These are phyloP conservation scores for Ustilago cynodontis DNA, from an alignment of 1,284 basidiomycete genomes.

Conservation along the genomic window DNA sequence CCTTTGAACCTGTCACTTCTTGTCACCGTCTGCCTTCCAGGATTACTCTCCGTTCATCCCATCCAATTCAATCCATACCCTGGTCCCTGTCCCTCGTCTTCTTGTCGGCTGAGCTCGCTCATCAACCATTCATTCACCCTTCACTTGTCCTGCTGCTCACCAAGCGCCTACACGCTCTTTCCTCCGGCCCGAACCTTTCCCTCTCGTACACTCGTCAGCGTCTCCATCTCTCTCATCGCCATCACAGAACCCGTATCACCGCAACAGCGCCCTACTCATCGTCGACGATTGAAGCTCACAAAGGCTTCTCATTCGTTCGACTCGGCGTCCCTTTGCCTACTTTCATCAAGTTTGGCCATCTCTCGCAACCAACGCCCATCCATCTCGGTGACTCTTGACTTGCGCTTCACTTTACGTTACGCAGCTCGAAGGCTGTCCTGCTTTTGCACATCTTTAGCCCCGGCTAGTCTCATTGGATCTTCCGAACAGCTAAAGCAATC, in stretches of 20 bases:
- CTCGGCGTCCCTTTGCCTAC: not conserved
- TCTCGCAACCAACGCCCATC: not conserved
- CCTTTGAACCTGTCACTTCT: slow-evolving; percentile 22
- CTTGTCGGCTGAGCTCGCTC: not conserved
- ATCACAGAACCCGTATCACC: not conserved
- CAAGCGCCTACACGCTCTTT: not conserved
- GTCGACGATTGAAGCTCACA: not conserved
- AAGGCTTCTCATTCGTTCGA: not conserved
- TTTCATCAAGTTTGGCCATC: not conserved
- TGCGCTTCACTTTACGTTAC: not conserved
- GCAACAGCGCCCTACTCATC: not conserved
- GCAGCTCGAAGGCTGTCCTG: not conserved
- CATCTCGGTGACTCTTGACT: not conserved
- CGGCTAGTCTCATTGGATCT: not conserved
- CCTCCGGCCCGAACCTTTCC: not conserved
- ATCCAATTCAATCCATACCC: no score
- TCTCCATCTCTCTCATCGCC: not conserved
- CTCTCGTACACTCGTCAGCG: not conserved
- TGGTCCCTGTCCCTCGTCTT: not conserved
- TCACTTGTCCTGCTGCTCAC: not conserved
- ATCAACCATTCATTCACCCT: not conserved
- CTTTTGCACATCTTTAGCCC: not conserved
- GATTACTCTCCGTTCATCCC: slow-evolving; percentile 8
- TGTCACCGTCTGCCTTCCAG: not conserved
- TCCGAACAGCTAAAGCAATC: not conserved